A percentile compares a stretch with the other conserved stretches of the same genome.
These are phyloP conservation scores for Sugiyamaella grinbergsii DNA, from an alignment of 1,139 yeast genomes.

Conservation along the genomic window DNA sequence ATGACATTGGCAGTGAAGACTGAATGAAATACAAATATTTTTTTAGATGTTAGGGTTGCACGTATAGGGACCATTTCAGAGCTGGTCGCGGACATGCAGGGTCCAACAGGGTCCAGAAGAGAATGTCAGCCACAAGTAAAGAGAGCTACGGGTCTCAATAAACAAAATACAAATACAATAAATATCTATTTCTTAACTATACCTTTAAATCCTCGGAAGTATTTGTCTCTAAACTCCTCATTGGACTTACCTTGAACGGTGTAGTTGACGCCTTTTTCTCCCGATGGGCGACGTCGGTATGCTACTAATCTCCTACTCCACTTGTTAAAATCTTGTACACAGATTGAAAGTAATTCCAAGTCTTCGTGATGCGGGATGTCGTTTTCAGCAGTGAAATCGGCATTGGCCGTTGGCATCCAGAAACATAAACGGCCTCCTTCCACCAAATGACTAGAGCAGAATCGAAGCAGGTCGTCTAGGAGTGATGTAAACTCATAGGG, in stretches of 20 bases:
- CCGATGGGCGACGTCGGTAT: constrained; percentile 66
- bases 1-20: not conserved
- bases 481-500: constrained; percentile 80
- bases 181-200: constrained; percentile 2
- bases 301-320: constrained; percentile 86
- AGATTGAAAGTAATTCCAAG: constrained; percentile 66
- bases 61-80: not conserved
- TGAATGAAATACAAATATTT: too few species aligned
- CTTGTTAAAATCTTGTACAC: constrained; percentile 86
- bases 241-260: constrained; percentile 45
- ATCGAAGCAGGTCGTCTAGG: constrained; percentile 72
- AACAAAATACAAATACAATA: not conserved
- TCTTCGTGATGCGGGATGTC: constrained; percentile 78
- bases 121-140: not conserved
- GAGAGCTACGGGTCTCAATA: not conserved
- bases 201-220: constrained; percentile 62
- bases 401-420: constrained; percentile 99
- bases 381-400: constrained; percentile 66
- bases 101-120: not conserved
- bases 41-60: constrained; percentile 13
- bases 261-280: constrained; percentile 60
- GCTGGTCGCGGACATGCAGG: constrained; percentile 1
- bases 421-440: constrained; percentile 80
- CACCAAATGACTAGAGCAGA: constrained; percentile 71
- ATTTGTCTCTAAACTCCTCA: constrained; percentile 74